These are phyloP conservation scores for Boechera divaricarpa DNA, from an alignment of 345 rosid species.

Conservation along the genomic window DNA sequence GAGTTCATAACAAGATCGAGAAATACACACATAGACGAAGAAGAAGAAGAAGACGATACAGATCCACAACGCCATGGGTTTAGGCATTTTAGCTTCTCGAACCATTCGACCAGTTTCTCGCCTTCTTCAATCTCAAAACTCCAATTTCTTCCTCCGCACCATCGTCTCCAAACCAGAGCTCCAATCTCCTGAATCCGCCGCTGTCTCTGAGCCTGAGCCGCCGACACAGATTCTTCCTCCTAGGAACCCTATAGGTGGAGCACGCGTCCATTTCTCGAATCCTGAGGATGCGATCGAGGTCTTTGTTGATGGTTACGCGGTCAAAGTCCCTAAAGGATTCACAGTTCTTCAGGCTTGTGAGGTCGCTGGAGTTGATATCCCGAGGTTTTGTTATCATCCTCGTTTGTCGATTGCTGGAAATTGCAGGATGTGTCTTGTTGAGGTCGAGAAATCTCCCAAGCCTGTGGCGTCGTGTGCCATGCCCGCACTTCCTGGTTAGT, in stretches of 20 bases:
- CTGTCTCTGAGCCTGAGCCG: slow-evolving; percentile 58
- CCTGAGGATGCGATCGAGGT: slow-evolving; percentile 99
- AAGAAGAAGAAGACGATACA: slow-evolving; percentile 28
- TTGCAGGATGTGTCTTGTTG: slow-evolving; percentile 98
- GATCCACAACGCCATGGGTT: slow-evolving; percentile 64
- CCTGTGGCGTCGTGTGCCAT: slow-evolving; percentile 99
- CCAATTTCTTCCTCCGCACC: slow-evolving; percentile 57
- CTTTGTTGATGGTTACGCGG: slow-evolving; percentile 88
- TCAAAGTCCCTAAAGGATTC: slow-evolving; percentile 96
- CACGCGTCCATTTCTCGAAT: slow-evolving; percentile 74
- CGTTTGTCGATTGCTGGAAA: slow-evolving; percentile 97
- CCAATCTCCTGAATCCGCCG: slow-evolving; percentile 70
- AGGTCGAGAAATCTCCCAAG: slow-evolving; percentile 99
- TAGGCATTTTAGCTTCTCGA: slow-evolving; percentile 79
- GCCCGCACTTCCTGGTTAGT: slow-evolving; percentile 98
- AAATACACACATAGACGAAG: not conserved
- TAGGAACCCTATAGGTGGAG: slow-evolving; percentile 79
- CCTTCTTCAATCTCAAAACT: slow-evolving; percentile 48
- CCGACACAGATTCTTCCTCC: slow-evolving; percentile 60
- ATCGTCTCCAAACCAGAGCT: slow-evolving; percentile 77
- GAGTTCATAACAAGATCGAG: slow-evolving; percentile 35
- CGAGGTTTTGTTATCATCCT: slow-evolving; percentile 90
- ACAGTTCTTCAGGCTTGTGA: slow-evolving; percentile 98
- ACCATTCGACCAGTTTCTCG: slow-evolving; percentile 52
- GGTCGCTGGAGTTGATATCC: slow-evolving; percentile 98